phyloP scores from a whole-genome alignment of 495 filamentous ascomycete species.

The Bathelium albidoporum region DNA sequence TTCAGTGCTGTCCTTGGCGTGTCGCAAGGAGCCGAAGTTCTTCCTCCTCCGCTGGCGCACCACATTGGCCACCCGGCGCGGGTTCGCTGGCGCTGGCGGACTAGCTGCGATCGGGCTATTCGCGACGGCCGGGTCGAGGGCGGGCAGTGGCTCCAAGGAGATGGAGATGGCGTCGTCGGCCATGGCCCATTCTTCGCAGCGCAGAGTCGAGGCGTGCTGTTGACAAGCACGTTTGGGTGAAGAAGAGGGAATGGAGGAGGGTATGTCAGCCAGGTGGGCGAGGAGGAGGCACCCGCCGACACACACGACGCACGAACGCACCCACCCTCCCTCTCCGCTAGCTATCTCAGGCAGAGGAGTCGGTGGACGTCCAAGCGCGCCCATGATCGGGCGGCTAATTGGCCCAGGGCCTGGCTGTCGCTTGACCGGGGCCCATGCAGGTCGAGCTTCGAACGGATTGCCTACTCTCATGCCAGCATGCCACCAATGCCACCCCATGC shows the following conservation, averaged over 20 bases:
- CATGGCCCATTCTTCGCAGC: background rate
- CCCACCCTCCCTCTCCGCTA: conserved; percentile 2
- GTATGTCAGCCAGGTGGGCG: background rate
- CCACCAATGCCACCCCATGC: too few species aligned
- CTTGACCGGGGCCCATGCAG: conserved; percentile 3
- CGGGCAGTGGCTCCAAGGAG: background rate
- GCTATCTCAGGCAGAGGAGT: too few species aligned
- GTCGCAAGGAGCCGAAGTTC: conserved; percentile 13
- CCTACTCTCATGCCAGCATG: too few species aligned
- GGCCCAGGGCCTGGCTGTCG: background rate
- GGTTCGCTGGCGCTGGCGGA: background rate
- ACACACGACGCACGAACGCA: too few species aligned
- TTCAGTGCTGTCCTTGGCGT: conserved; percentile 24
- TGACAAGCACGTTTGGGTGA: background rate
- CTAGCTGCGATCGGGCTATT: background rate
- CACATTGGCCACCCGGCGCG: background rate
- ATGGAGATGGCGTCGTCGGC: background rate
- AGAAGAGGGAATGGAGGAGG: background rate
- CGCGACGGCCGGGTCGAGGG: background rate
- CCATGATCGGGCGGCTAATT: conserved; percentile 5
- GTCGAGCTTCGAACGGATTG: background rate
- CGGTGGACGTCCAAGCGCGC: conserved; percentile 3
- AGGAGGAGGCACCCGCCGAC: background rate
- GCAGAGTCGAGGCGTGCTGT: background rate
- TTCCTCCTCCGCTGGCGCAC: conserved; percentile 4